These are phyloP conservation scores for Luffa acutangula DNA, from an alignment of 306 rosid genomes.

Conservation along the genomic window DNA sequence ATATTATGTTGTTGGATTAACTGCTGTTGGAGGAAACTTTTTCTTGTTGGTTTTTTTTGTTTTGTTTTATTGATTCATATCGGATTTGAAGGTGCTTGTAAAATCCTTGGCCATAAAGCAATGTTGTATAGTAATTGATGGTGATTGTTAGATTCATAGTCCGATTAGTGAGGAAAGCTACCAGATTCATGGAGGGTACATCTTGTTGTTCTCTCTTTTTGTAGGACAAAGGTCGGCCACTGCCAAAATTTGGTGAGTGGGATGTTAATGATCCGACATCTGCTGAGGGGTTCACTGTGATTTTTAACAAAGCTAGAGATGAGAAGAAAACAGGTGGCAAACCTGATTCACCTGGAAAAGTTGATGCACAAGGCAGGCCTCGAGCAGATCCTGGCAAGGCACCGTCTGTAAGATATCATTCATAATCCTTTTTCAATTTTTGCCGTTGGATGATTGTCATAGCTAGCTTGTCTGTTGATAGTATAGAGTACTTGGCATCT, in stretches of 20 bases:
- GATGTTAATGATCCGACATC: conserved; percentile 15
- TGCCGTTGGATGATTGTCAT: background rate
- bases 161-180: background rate
- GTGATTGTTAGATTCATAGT: background rate
- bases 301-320: conserved; percentile 13
- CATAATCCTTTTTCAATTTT: background rate
- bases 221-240: conserved; percentile 11
- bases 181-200: background rate
- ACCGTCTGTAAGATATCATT: conserved; percentile 2
- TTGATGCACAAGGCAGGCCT: background rate
- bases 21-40: background rate
- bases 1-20: background rate
- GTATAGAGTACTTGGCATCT: background rate
- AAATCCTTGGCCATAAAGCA: background rate
- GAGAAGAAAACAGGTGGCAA: conserved; percentile 13
- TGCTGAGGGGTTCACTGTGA: conserved; percentile 12
- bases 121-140: background rate
- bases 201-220: background rate
- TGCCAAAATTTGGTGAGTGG: conserved; percentile 11
- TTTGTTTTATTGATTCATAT: background rate
- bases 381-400: conserved; percentile 3
- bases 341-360: conserved; percentile 10
- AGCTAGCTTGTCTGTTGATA: background rate
- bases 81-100: background rate
- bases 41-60: background rate